These are phyloP conservation scores for Teratosphaeria destructans DNA, from an alignment of 2,329 filamentous ascomycete genomes.

Conservation along the genomic window DNA sequence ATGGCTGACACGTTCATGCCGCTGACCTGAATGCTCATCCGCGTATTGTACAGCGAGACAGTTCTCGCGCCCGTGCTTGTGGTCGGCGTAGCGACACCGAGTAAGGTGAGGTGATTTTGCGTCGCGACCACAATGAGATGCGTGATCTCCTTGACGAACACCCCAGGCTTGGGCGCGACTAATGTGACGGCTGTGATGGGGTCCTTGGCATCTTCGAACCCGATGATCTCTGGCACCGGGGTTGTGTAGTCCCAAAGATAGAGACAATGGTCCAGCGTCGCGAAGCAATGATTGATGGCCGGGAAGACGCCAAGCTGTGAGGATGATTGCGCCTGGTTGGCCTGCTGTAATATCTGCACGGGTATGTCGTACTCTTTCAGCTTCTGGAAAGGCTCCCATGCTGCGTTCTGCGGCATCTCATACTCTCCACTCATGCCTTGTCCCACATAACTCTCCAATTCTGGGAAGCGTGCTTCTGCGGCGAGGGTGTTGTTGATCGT, in stretches of 20 bases:
- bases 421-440: conserved; percentile 85
- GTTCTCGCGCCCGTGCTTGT: conserved; percentile 57
- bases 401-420: conserved; percentile 55
- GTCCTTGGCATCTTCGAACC: conserved; percentile 80
- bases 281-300: conserved; percentile 89
- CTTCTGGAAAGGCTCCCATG: conserved; percentile 86
- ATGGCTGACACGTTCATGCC: conserved; percentile 64
- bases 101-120: conserved; percentile 68
- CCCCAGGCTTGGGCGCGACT: conserved; percentile 70
- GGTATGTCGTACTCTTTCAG: conserved; percentile 81
- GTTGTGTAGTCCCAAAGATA: conserved; percentile 98
- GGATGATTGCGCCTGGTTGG: conserved; percentile 74
- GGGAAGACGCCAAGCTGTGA: conserved; percentile 95
- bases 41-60: conserved; percentile 77
- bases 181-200: conserved; percentile 87
- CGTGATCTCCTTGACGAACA: conserved; percentile 78
- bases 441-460: conserved; percentile 78
- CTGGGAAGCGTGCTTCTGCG: conserved; percentile 71
- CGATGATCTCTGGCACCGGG: conserved; percentile 81
- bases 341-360: conserved; percentile 83
- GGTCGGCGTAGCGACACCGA: conserved; percentile 65
- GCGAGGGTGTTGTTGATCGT: conserved; percentile 73
- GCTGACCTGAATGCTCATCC: conserved; percentile 68
- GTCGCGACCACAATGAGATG: conserved; percentile 87
- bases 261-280: conserved; percentile 86